Conservation (phyloP, 768 basidiomycete genomes). For the Panaeolus papilionaceus region DNA sequence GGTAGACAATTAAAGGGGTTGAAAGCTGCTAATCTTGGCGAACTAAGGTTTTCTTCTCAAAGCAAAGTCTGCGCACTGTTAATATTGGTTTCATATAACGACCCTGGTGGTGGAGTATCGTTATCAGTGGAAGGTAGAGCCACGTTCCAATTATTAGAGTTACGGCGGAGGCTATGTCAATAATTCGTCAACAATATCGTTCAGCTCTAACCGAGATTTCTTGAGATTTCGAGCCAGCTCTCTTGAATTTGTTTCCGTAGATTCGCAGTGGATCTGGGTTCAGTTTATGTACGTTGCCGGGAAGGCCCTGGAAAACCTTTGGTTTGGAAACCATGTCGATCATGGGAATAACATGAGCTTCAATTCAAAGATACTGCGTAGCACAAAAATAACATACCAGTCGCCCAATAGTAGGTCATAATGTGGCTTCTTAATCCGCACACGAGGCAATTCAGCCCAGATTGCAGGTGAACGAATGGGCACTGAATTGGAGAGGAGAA, state of each 20-base stretch:
- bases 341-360: neutral
- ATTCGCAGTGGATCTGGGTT: neutral
- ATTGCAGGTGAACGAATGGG: no score
- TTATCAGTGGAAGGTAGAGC: neutral
- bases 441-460: no score
- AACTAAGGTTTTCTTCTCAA: neutral
- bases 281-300: neutral
- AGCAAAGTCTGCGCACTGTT: neutral
- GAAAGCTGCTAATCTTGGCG: neutral
- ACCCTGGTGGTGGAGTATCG: neutral
- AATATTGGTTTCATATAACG: neutral
- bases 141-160: neutral
- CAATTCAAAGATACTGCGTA: neutral
- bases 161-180: neutral
- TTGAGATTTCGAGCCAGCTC: constrained; percentile 7
- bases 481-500: no score
- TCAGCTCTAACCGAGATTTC: neutral
- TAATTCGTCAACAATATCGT: no score
- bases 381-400: neutral
- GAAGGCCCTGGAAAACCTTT: neutral
- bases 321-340: neutral
- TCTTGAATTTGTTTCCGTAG: neutral
- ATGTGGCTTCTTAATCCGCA: no score
- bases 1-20: neutral
- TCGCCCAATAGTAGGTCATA: no score